Evolutionary conservation across 345 rosid species (phyloP).

Genomic region (Boechera divaricarpa): DNA sequence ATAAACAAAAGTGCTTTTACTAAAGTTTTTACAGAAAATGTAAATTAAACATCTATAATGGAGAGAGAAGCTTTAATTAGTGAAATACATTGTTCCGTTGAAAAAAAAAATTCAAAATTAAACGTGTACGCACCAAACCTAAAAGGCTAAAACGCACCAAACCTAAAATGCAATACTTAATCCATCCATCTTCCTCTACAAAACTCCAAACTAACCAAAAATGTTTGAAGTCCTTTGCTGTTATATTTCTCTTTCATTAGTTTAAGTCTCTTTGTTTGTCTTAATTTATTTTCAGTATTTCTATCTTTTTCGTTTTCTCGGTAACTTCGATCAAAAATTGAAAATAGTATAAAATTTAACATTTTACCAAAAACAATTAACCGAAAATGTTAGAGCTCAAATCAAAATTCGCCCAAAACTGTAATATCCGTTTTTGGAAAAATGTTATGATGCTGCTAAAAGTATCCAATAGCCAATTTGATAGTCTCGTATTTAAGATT

Average conservation of each 20-base stretch:
- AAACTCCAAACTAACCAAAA: neutral
- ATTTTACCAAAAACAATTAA: neutral
- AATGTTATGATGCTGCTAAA: neutral
- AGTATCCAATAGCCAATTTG: neutral
- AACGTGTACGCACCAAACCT: slow-evolving; percentile 10
- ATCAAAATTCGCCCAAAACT: neutral
- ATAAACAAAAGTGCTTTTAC: no score
- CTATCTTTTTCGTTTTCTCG: no score
- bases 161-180: neutral
- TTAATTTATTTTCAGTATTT: no score
- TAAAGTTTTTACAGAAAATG: no score
- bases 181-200: neutral
- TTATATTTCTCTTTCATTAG: no score
- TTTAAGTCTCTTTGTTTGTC: no score
- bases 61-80: neutral
- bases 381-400: neutral
- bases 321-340: no score
- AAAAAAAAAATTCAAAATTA: neutral
- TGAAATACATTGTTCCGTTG: neutral
- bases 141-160: neutral
- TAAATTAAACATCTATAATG: neutral
- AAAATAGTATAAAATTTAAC: no score
- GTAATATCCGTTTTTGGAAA: neutral
- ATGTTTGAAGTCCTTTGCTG: no score
- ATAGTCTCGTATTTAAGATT: neutral